Evolutionary conservation across 202 grass and related monocot species (phyloP).

Genomic region (Brachypodium distachyon): DNA sequence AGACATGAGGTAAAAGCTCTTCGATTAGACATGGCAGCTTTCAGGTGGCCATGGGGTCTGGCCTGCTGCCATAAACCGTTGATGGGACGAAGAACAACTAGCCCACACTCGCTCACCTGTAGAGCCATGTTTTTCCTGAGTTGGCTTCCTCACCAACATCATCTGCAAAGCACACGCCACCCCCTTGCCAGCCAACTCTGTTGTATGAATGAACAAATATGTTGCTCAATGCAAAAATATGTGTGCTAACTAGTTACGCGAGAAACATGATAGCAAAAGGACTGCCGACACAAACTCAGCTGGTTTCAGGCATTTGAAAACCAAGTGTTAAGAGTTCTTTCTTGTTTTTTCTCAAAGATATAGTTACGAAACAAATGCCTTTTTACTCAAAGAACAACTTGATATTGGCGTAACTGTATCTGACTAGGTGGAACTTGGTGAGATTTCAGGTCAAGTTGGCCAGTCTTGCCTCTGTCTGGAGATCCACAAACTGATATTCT

Average conservation of each 20-base stretch:
- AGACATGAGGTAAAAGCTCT: not conserved
- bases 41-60: not conserved
- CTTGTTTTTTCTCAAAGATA: not conserved
- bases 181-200: no score
- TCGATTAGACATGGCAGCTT: not conserved
- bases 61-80: no score
- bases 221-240: not conserved
- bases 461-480: no score
- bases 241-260: not conserved
- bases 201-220: not conserved
- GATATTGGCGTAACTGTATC: no score
- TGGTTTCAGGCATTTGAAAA: not conserved
- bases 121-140: no score
- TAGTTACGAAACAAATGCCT: no score
- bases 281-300: not conserved
- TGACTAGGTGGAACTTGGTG: no score
- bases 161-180: constrained; percentile 33
- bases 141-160: constrained; percentile 28
- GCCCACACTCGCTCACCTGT: no score
- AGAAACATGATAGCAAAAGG: not conserved
- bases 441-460: no score
- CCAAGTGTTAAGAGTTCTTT: not conserved
- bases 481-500: no score
- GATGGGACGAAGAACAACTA: no score
- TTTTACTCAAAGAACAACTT: no score